Evolutionary conservation across 202 grass and related monocot species (phyloP), one percentile per base, ranked within the genome.

Genomic region (Digitaria exilis): DNA sequence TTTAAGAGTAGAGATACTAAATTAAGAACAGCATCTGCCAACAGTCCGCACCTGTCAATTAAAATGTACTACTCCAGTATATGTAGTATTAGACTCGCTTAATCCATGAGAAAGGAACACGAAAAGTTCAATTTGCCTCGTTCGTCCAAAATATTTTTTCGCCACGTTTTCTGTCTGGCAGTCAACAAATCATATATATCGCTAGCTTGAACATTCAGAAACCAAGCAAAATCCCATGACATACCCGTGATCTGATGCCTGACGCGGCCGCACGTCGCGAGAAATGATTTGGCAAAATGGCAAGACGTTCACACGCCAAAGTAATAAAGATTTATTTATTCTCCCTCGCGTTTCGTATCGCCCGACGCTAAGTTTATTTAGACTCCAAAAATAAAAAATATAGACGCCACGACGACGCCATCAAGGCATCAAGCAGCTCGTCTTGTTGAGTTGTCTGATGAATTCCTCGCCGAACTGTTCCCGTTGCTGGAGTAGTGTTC

Each of bases 61-160:
- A 30, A 49, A 34, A 51, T 2, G 15, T 4, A 16, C n/a, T 4
- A 16, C n/a, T 16, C 6, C 37, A 18, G 0, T n/a, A 41, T n/a
- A n/a, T n/a, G n/a, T n/a, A n/a, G 17, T 48, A 26, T n/a, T 21
- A 61, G 17, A 45, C 45, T 42, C 29, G 19, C 16, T 34, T 26
- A 48, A n/a, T 5, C 39, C 65, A 39, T 19, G 22, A 25, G 43
- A 55, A 56, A 55, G 15, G 9, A 76, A 13, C 25, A 18, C 5
- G 19, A 76, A 15, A 28, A 84, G 49, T 19, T 39, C 35, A 76
- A 56, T 81, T 85, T 48, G 77, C 55, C 34, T 71, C 19, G 44
- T 63, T 26, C 52, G 69, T 80, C 34, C n/a, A 43, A 55, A 13
- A 31, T 18, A 18, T 48, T 29, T 19, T 9, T 16, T 62, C 21